These are phyloP conservation scores for Phylloboletellus chloephorus DNA, from an alignment of 1,284 basidiomycete genomes.

Conservation along the genomic window DNA sequence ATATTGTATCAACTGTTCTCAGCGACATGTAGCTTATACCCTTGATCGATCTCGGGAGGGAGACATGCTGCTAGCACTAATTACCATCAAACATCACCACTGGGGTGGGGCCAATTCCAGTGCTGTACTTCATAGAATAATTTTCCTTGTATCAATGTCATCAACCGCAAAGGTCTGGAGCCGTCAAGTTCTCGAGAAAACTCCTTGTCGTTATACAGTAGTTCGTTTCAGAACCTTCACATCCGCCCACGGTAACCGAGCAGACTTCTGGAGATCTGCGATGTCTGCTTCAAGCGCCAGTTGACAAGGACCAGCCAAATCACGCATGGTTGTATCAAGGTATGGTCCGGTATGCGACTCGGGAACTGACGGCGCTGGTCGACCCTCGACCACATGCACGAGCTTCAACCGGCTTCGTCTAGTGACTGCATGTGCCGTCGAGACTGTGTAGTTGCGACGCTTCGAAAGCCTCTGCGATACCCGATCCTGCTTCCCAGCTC, in stretches of 20 bases:
- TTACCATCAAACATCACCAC: no score
- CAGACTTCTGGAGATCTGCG: no score
- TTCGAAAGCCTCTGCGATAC: conserved; percentile 25
- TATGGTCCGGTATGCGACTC: conserved; percentile 26
- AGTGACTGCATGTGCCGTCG: conserved; percentile 24
- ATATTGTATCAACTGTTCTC: no score
- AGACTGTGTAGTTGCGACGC: conserved; percentile 30
- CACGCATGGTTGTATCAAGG: no score
- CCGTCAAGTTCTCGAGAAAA: not conserved
- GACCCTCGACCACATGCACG: conserved; percentile 13
- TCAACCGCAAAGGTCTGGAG: conserved; percentile 19
- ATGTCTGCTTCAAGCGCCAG: no score
- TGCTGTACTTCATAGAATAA: no score
- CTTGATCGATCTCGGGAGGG: no score
- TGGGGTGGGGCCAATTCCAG: no score
- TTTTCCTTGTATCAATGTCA: conserved; percentile 12
- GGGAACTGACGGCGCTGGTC: not conserved
- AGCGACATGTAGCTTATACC: no score
- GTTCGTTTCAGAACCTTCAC: conserved; percentile 22
- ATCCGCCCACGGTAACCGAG: conserved; percentile 24
- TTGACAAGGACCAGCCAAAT: no score
- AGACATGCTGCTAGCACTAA: no score
- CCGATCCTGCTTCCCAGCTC: conserved; percentile 19
- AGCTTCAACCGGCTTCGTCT: conserved; percentile 28
- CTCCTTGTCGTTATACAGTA: not conserved